These are phyloP conservation scores for Citrullus amarus DNA, from an alignment of 306 rosid genomes.

Conservation along the genomic window DNA sequence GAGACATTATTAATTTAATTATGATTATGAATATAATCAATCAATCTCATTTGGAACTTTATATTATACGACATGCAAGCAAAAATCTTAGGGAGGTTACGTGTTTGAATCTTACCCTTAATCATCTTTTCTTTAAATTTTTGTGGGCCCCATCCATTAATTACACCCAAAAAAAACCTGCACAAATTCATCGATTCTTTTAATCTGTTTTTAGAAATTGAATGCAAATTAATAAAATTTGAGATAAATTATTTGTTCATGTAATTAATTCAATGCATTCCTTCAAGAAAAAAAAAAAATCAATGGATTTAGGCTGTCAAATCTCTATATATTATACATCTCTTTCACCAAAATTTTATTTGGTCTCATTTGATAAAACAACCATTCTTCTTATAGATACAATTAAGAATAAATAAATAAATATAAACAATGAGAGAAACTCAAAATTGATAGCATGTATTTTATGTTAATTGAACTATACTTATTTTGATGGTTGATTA, in stretches of 20 bases:
- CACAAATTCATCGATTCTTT: neutral
- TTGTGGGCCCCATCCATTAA: neutral
- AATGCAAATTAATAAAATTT: neutral
- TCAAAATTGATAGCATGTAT: no score
- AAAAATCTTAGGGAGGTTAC: neutral
- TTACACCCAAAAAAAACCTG: neutral
- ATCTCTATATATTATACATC: neutral
- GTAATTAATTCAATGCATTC: neutral
- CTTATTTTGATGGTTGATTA: no score
- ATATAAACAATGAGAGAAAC: no score
- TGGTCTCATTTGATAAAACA: neutral
- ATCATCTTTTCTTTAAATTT: neutral
- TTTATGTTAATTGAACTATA: no score
- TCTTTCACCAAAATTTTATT: neutral
- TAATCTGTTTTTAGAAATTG: neutral
- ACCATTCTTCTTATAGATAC: neutral
- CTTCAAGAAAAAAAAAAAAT: no score
- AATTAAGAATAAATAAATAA: no score
- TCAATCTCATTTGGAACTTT: neutral
- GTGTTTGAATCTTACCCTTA: conserved; percentile 2
- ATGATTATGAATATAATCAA: neutral
- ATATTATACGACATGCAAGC: neutral
- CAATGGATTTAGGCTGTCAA: neutral
- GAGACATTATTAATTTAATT: neutral
- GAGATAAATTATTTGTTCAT: neutral